These are phyloP conservation scores for Gardenia jasminoides DNA, from an alignment of 257 asterid genomes.

Conservation along the genomic window DNA sequence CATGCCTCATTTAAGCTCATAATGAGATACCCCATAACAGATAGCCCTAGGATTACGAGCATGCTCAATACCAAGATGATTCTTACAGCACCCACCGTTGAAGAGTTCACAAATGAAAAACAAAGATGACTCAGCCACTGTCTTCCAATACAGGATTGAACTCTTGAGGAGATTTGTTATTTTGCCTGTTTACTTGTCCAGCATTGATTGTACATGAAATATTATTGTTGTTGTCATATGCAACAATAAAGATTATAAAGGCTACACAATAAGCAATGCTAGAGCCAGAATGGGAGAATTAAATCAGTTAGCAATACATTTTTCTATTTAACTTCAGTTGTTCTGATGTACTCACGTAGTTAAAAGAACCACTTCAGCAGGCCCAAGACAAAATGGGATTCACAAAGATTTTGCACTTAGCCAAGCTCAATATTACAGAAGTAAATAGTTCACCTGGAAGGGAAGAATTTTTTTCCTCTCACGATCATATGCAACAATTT, in stretches of 20 bases:
- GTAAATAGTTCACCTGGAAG: slow-evolving; percentile 62
- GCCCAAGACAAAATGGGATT: not conserved
- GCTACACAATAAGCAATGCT: not conserved
- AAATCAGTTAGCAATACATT: not conserved
- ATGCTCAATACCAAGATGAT: not conserved
- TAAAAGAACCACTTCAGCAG: not conserved
- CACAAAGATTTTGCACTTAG: not conserved
- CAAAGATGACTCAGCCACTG: not conserved
- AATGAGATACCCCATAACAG: not conserved
- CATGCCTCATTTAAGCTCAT: not conserved
- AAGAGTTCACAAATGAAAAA: not conserved
- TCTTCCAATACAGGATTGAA: not conserved
- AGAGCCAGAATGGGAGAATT: not conserved
- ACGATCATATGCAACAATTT: slow-evolving; percentile 90
- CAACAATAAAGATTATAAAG: not conserved
- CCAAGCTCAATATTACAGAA: not conserved
- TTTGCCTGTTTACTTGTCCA: not conserved
- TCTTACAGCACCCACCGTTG: not conserved
- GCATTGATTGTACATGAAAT: too few relatives aligned
- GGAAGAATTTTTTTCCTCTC: slow-evolving; percentile 89
- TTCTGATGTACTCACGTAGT: not conserved
- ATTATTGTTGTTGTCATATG: not conserved
- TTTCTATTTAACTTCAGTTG: too few relatives aligned
- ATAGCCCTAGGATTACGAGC: not conserved
- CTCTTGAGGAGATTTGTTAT: not conserved